Evolutionary conservation across 2,329 filamentous ascomycete genomes (phyloP), one percentile per base, ranked within the genome.

Genomic region (Ophiostoma pallidulum): DNA sequence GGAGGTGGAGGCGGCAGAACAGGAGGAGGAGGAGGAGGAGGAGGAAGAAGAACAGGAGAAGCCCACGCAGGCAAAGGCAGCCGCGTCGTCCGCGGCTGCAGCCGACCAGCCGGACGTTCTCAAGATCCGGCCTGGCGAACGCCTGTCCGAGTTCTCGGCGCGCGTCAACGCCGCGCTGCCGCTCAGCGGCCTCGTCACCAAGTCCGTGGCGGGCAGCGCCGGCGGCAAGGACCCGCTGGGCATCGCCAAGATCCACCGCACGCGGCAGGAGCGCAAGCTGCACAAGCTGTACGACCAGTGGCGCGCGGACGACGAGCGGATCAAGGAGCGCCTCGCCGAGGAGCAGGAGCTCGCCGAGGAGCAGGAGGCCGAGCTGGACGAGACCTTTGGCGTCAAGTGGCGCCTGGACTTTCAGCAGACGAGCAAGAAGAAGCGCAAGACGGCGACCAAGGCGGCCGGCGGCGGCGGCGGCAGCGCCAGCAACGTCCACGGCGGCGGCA

Each of bases 101-200:
- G 35, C 24, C 4, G 35, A 26, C 8, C 41, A 12, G n/a, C 38
- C 9, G 4, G 66, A 71, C 22, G 59, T 73, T 3, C 81, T 80
- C 0, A 86, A 77, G 41, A 96, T 97, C 53, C 75, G 79, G 14
- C 89, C 90, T 0, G 87, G 88, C 44, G 92, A 98, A 64, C 78
- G 79, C 44, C 70, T 97, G 59, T 79, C 83, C 4, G 85, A 94
- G 45, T 98, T 94, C 61, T 71, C 81, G 8, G 78, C 82, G 10
- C 80, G 90, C 26, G 92, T 98, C 7, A 84, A 97, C 60, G 84
- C 86, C 41, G 81, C 86, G 0, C 71, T 97, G 7, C 91, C 91
- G 0, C 67, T 98, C 0, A 70, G 79, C 8, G 82, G 82, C 0
- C 71, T 96, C 8, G 71, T 78, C 48, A 79, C 73, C 54, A 84